phyloP scores from a whole-genome alignment of 495 filamentous ascomycete species.

The Talaromyces stipitatus region DNA sequence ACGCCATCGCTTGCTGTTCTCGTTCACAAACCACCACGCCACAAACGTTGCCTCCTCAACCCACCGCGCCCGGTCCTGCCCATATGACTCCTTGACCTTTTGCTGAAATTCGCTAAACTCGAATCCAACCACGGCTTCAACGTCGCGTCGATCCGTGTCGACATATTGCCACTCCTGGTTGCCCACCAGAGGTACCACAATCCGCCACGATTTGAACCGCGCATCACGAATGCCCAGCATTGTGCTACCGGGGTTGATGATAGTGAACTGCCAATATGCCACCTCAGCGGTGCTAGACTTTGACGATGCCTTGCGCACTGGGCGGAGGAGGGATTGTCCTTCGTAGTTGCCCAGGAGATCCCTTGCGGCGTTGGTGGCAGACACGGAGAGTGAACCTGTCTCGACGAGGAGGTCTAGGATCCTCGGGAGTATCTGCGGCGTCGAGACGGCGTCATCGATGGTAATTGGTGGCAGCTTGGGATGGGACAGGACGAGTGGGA shows the following conservation, averaged over 20 bases:
- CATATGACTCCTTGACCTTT: slow-evolving; percentile 22
- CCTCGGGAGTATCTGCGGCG: slow-evolving; percentile 39
- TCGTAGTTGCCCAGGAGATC: slow-evolving; percentile 38
- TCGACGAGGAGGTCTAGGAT: slow-evolving; percentile 41
- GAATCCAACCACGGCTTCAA: slow-evolving; percentile 26
- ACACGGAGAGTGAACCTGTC: slow-evolving; percentile 30
- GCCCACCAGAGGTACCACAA: slow-evolving; percentile 39
- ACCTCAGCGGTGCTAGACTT: slow-evolving; percentile 13
- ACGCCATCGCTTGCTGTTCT: slow-evolving; percentile 19
- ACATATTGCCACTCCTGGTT: slow-evolving; percentile 40
- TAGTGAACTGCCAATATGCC: slow-evolving; percentile 41
- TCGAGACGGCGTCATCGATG: slow-evolving; percentile 35
- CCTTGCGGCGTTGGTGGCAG: slow-evolving; percentile 21
- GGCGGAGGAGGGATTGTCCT: slow-evolving; percentile 41
- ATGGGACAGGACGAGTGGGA: slow-evolving; percentile 43
- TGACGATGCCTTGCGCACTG: slow-evolving; percentile 8
- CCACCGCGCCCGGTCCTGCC: slow-evolving; percentile 31
- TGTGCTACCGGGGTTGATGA: slow-evolving; percentile 44
- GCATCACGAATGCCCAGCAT: slow-evolving; percentile 38
- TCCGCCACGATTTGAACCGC: slow-evolving; percentile 28
- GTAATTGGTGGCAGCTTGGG: slow-evolving; percentile 36
- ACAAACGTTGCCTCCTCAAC: slow-evolving; percentile 36
- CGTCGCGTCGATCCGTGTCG: slow-evolving; percentile 34
- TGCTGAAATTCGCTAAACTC: slow-evolving; percentile 24
- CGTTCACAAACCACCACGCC: slow-evolving; percentile 34